Evolutionary conservation across 495 filamentous ascomycete species (phyloP).

Genomic region (Lasiosphaeris hirsuta): DNA sequence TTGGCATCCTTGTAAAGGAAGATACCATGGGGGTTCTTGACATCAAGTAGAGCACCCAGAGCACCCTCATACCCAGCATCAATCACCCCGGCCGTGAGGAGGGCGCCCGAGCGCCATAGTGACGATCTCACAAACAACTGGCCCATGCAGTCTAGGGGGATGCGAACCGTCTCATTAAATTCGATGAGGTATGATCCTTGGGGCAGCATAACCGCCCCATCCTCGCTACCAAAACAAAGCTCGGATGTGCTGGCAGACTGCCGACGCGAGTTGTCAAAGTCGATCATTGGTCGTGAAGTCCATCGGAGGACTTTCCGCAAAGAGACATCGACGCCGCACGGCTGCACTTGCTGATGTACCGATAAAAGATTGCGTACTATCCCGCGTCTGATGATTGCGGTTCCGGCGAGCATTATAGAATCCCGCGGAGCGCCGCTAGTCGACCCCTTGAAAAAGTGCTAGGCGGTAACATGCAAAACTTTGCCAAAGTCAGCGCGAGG

Average conservation of each 20-base stretch:
- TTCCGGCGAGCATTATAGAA: not conserved
- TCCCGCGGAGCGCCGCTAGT: not conserved
- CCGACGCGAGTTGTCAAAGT: conserved; percentile 10
- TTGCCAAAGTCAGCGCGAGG: not conserved
- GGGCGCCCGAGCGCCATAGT: conserved; percentile 1
- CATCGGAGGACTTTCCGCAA: not conserved
- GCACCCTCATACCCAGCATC: conserved; percentile 4
- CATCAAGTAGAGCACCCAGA: not conserved
- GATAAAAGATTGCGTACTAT: conserved; percentile 1
- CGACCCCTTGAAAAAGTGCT: not conserved
- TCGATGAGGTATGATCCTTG: conserved; percentile 7
- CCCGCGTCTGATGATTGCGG: not conserved
- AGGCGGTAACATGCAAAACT: not conserved
- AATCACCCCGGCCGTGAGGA: conserved; percentile 2
- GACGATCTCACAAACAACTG: conserved; percentile 4
- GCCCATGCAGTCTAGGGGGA: conserved; percentile 5
- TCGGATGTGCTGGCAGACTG: too few species aligned
- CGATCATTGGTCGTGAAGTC: not conserved
- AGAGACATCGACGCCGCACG: not conserved
- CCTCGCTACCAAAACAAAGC: too few species aligned
- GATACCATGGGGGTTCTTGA: not conserved
- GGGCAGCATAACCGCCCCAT: too few species aligned
- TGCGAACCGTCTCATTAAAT: conserved; percentile 1
- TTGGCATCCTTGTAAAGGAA: conserved; percentile 1
- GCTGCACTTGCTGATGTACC: not conserved